Evolutionary conservation across 495 filamentous ascomycete species (phyloP).

Genomic region (Tuber indicum): DNA sequence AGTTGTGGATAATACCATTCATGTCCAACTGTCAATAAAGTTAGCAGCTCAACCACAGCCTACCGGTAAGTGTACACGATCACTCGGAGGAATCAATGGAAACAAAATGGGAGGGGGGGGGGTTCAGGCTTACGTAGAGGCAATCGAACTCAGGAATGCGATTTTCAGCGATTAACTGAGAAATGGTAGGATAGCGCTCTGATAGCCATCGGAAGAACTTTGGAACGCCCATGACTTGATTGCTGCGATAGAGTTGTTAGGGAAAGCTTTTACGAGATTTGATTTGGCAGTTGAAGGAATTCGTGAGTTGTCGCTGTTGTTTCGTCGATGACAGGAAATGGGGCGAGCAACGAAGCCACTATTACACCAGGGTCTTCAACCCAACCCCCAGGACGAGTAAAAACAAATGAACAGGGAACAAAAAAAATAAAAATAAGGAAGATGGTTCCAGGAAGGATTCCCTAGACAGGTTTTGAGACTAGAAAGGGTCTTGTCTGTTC

Average conservation of each 20-base stretch:
- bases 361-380: background rate
- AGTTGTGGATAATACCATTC: constrained; percentile 99
- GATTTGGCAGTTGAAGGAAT: background rate
- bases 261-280: background rate
- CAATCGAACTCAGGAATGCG: constrained; percentile 99
- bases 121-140: constrained; percentile 60
- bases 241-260: background rate
- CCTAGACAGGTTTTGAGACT: background rate
- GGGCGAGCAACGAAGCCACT: background rate
- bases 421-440: background rate
- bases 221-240: constrained; percentile 71
- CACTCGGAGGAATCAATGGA: constrained; percentile 6
- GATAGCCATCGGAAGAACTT: constrained; percentile 93
- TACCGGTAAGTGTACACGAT: constrained; percentile 9
- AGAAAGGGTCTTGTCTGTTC: background rate
- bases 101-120: background rate
- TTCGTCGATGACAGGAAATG: background rate
- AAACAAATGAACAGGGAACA: background rate
- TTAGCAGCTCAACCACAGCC: background rate
- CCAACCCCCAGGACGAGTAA: background rate
- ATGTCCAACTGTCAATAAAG: constrained; percentile 62
- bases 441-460: background rate
- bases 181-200: constrained; percentile 97
- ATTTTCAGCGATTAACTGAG: constrained; percentile 97
- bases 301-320: background rate